Base-by-base conservation (phyloP, 768 basidiomycete species). In the Hericium erinaceus region DNA sequence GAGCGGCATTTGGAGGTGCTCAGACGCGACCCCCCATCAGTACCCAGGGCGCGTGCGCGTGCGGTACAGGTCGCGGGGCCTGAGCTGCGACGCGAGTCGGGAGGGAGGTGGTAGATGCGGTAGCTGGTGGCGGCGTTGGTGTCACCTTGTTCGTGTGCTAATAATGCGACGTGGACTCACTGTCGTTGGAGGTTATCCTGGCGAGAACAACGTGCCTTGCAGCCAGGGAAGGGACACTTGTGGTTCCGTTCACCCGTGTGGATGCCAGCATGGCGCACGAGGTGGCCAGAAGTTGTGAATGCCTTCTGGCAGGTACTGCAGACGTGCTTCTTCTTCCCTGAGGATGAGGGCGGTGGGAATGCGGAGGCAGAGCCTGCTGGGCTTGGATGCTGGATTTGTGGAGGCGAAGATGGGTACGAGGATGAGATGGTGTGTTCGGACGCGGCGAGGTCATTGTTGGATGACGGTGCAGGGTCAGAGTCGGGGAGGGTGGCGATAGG, bases 151-250 rank as follows among this genome's bases (percentile, higher is more conserved):
- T 24, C 20, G 20, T 9, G 48, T 38, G 46, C 22, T 44, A 53
- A 54, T 41, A 15, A 39, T 33, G 9, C 7, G 33, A 33, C 33
- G 33, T 33, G 33, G 10, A 77, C 79, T 73, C 63, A 80, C 79
- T 80, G 79, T 62, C 80, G 79, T 63, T 80, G 83, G n/a, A 95
- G 77, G 63, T 95, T 95, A 64, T 95, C 93, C 70, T 93, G 91
- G 38, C 92, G 76, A 11, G 89, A 92, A 63, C 93, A 95, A 16
- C 89, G 79, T 1, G 92, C 94, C 64, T 93, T 89, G 69, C 92
- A 95, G 22, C 92, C 92, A n/a, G 93, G 92, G 74, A 92, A 95
- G 38, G 93, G 92, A 66, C 92, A 95, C 58, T 84, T 89, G 75
- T 94, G 90, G 72, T 94, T 93, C 60, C 90, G 80, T 65, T 94